Evolutionary conservation across 2,329 filamentous ascomycete genomes (phyloP).

Genomic region (Trichoderma citrinoviride): DNA sequence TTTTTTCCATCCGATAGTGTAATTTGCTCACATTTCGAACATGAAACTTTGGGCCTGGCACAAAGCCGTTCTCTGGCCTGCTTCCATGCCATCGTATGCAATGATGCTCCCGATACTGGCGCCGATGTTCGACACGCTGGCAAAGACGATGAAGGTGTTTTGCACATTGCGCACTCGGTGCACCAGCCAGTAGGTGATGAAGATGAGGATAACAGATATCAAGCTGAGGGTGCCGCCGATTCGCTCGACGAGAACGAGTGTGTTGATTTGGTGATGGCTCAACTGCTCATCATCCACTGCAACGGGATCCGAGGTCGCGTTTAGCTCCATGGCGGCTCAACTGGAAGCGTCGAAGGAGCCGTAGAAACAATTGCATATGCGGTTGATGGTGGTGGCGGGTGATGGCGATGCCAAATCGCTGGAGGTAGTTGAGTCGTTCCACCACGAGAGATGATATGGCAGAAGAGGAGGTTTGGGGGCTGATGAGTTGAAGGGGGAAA

Average conservation of each 20-base stretch:
- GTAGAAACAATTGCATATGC: neutral
- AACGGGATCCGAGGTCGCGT: neutral
- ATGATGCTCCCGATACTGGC: constrained; percentile 68
- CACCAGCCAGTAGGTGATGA: constrained; percentile 50
- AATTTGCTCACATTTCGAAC: constrained; percentile 61
- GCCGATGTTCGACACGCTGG: constrained; percentile 58
- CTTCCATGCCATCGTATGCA: constrained; percentile 60
- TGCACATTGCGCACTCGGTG: constrained; percentile 56
- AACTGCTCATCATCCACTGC: constrained; percentile 31
- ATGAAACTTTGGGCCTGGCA: constrained; percentile 61
- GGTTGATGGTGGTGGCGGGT: neutral
- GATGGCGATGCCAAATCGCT: too few relatives aligned
- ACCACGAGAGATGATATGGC: neutral
- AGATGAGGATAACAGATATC: constrained; percentile 49
- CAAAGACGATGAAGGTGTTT: constrained; percentile 61
- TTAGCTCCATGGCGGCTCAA: neutral
- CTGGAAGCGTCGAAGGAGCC: neutral
- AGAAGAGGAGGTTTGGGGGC: neutral
- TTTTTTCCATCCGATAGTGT: neutral
- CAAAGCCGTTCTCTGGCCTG: constrained; percentile 53
- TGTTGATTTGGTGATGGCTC: constrained; percentile 37
- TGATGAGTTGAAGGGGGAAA: neutral
- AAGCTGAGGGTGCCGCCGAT: constrained; percentile 54
- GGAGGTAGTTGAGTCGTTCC: neutral
- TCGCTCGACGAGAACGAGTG: constrained; percentile 50